A percentile compares a stretch with the other conserved stretches of the same genome.
Evolutionary conservation across 148 eudicot genomes (phyloP).

Genomic region (Polygonum aviculare): DNA sequence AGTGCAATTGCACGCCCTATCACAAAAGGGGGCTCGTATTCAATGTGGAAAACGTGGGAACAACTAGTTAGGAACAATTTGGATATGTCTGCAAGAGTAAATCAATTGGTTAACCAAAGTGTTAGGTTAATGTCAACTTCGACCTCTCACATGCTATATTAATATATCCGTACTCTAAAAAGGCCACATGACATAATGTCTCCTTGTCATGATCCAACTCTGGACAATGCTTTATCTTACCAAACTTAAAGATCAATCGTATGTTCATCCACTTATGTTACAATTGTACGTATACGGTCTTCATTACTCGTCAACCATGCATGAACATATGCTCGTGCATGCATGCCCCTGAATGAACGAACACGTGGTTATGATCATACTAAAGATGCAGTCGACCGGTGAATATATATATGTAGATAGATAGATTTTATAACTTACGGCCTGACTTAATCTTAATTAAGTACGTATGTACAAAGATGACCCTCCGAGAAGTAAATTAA

Average conservation of each 20-base stretch:
- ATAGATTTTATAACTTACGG: background rate
- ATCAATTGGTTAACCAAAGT: background rate
- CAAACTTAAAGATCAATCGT: background rate
- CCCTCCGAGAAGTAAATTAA: background rate
- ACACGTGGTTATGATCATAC: background rate
- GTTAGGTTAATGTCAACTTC: slow-evolving; percentile 5
- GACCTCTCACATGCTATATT: slow-evolving; percentile 2
- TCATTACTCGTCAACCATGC: background rate
- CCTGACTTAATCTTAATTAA: background rate
- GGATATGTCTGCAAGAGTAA: background rate
- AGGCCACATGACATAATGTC: background rate
- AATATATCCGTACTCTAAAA: background rate
- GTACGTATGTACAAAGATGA: background rate
- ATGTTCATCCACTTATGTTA: background rate
- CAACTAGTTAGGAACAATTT: slow-evolving; percentile 4
- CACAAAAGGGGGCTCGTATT: background rate
- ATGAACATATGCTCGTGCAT: background rate
- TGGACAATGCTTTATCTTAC: background rate
- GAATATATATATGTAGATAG: background rate
- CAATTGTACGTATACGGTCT: background rate
- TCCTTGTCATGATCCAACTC: background rate
- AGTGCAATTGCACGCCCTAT: background rate
- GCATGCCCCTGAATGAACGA: background rate
- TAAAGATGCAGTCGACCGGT: background rate
- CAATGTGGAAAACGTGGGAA: slow-evolving; percentile 5